These are phyloP conservation scores for Aspergillus hancockii DNA, from an alignment of 495 filamentous ascomycete genomes.

Conservation along the genomic window DNA sequence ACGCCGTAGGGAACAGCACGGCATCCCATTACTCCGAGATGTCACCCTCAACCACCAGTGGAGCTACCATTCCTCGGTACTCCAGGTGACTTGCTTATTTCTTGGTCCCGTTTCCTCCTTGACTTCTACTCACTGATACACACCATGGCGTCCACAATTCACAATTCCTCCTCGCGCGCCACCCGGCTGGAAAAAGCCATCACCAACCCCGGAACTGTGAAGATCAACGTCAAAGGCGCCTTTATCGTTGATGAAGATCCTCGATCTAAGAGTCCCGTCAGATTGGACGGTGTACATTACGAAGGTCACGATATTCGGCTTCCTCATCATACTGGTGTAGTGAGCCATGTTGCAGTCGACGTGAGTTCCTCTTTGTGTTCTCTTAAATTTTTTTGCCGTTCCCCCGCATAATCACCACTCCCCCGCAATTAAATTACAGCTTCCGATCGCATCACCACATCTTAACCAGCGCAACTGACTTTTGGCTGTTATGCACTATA, in stretches of 20 bases:
- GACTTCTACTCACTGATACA: slow-evolving; percentile 6
- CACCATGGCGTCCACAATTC: slow-evolving; percentile 23
- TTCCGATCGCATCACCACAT: slow-evolving; percentile 9
- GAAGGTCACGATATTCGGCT: slow-evolving; percentile 92
- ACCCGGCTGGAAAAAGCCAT: slow-evolving; percentile 66
- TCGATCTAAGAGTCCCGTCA: slow-evolving; percentile 46
- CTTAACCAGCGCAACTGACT: slow-evolving; percentile 26
- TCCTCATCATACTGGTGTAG: slow-evolving; percentile 87
- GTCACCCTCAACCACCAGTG: slow-evolving; percentile 12
- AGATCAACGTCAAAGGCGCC: slow-evolving; percentile 93
- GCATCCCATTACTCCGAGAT: slow-evolving; percentile 24
- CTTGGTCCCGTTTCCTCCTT: not conserved
- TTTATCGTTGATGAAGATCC: slow-evolving; percentile 90
- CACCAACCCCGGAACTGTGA: slow-evolving; percentile 77
- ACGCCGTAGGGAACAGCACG: slow-evolving; percentile 53
- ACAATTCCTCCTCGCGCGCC: slow-evolving; percentile 25
- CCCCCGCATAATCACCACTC: slow-evolving; percentile 32
- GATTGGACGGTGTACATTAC: slow-evolving; percentile 64
- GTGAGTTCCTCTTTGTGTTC: slow-evolving; percentile 52
- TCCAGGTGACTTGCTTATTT: slow-evolving; percentile 3
- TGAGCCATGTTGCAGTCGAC: slow-evolving; percentile 96
- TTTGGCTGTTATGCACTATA: slow-evolving; percentile 32
- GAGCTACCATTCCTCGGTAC: not conserved
- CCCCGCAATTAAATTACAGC: slow-evolving; percentile 32
- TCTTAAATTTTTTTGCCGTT: slow-evolving; percentile 23